A percentile compares a stretch with the other conserved stretches of the same genome.
phyloP scores from a whole-genome alignment of 2,329 filamentous ascomycete genomes.

The Chaetomiaceae sp. region DNA sequence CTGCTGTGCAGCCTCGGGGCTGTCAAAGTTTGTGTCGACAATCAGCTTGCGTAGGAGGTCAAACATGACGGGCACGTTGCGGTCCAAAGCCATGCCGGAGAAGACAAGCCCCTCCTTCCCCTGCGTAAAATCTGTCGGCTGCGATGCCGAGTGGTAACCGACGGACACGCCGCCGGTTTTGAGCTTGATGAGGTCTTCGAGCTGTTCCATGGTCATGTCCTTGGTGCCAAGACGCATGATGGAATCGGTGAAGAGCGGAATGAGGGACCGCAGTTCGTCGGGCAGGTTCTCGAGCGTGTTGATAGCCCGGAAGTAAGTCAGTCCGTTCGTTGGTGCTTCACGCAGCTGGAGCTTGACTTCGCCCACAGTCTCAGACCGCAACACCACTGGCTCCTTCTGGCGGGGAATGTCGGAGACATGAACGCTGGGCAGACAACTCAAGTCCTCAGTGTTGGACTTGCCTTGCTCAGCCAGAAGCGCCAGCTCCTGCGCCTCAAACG shows the following conservation, averaged over 20 bases:
- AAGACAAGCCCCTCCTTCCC: conserved; percentile 80
- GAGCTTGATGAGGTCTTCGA: conserved; percentile 93
- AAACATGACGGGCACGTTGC: conserved; percentile 88
- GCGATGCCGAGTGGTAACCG: conserved; percentile 77
- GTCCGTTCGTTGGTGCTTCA: conserved; percentile 87
- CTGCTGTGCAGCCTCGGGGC: conserved; percentile 72
- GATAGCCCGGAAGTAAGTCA: conserved; percentile 93
- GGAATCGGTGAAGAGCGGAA: conserved; percentile 86
- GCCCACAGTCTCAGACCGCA: conserved; percentile 62
- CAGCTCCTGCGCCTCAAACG: conserved; percentile 73
- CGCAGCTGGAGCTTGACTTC: conserved; percentile 78
- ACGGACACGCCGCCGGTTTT: conserved; percentile 90
- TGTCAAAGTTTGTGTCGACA: conserved; percentile 84
- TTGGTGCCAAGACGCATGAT: conserved; percentile 92
- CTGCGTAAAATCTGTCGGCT: conserved; percentile 64
- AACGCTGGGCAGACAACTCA: conserved; percentile 83
- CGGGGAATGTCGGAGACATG: conserved; percentile 86
- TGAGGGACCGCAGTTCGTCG: conserved; percentile 74
- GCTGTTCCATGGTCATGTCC: conserved; percentile 83
- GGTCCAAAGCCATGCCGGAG: conserved; percentile 81
- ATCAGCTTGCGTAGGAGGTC: conserved; percentile 76
- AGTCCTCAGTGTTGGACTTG: conserved; percentile 75
- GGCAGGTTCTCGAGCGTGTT: conserved; percentile 75
- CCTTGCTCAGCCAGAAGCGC: conserved; percentile 78
- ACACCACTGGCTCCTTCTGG: conserved; percentile 55